Conservation (phyloP, 2,329 filamentous ascomycete species). For the Microdochium trichocladiopsis region DNA sequence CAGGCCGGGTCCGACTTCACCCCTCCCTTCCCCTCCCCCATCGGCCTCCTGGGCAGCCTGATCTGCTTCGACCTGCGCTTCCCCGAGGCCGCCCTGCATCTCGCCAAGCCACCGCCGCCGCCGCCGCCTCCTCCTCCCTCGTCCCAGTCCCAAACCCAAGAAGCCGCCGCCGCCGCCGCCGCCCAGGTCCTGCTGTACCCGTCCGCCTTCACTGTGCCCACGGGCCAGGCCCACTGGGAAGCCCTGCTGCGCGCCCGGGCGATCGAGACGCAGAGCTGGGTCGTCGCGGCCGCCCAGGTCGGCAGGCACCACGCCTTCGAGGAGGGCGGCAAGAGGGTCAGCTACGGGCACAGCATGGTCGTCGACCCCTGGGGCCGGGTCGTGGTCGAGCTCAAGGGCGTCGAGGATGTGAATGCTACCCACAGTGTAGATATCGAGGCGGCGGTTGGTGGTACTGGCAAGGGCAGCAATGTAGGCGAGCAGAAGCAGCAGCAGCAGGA, state of each 20-base stretch:
- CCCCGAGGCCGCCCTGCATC: slow-evolving; percentile 63
- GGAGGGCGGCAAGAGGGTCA: slow-evolving; percentile 50
- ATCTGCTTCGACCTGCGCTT: slow-evolving; percentile 93
- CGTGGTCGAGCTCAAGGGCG: slow-evolving; percentile 54
- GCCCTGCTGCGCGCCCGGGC: slow-evolving; percentile 70
- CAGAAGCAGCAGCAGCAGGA: slow-evolving; percentile 7
- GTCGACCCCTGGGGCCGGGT: slow-evolving; percentile 83
- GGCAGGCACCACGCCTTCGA: slow-evolving; percentile 41
- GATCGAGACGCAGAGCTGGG: slow-evolving; percentile 83
- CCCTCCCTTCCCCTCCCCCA: slow-evolving; percentile 61
- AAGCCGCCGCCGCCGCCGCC: slow-evolving; percentile 12
- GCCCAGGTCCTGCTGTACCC: slow-evolving; percentile 81
- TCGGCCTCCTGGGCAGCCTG: slow-evolving; percentile 70
- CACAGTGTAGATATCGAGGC: no score
- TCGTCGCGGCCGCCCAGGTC: slow-evolving; percentile 78
- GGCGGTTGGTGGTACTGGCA: slow-evolving; percentile 16
- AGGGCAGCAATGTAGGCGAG: slow-evolving; percentile 25
- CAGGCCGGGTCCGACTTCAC: slow-evolving; percentile 59
- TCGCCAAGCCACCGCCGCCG: slow-evolving; percentile 38
- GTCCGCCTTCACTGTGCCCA: slow-evolving; percentile 83
- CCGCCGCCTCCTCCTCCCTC: not conserved
- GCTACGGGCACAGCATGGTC: slow-evolving; percentile 82
- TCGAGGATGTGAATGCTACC: slow-evolving; percentile 29
- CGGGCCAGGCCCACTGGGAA: slow-evolving; percentile 83
- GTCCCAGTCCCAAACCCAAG: not conserved